Evolutionary conservation across 1,139 yeast species (phyloP).

Genomic region (Pichia sp.): DNA sequence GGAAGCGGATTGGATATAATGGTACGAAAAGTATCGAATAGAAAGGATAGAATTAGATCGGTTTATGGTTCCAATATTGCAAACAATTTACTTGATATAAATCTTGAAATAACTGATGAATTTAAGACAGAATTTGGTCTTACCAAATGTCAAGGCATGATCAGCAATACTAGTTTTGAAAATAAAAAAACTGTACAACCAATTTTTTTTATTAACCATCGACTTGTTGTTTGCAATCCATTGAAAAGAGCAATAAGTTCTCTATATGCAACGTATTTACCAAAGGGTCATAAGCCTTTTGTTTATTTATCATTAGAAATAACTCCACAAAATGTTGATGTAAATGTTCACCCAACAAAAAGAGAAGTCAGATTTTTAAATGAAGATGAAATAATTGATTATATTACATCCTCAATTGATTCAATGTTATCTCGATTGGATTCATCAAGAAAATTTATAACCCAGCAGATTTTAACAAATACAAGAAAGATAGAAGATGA

Average conservation of each 20-base stretch:
- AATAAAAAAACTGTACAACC: slow-evolving; percentile 65
- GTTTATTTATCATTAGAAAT: slow-evolving; percentile 65
- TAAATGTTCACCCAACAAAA: slow-evolving; percentile 93
- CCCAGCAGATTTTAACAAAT: slow-evolving; percentile 48
- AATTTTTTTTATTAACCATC: slow-evolving; percentile 74
- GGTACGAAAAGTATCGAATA: slow-evolving; percentile 41
- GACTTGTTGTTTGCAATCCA: slow-evolving; percentile 81
- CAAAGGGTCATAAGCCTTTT: slow-evolving; percentile 77
- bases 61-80: slow-evolving; percentile 72
- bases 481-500: slow-evolving; percentile 12
- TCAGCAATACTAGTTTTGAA: slow-evolving; percentile 66
- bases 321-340: slow-evolving; percentile 70
- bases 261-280: slow-evolving; percentile 60
- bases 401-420: slow-evolving; percentile 47
- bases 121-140: slow-evolving; percentile 38
- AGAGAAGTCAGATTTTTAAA: slow-evolving; percentile 80
- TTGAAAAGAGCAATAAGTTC: slow-evolving; percentile 62
- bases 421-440: slow-evolving; percentile 53
- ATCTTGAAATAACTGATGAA: slow-evolving; percentile 26
- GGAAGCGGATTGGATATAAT: slow-evolving; percentile 39
- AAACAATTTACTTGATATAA: slow-evolving; percentile 50
- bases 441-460: slow-evolving; percentile 59
- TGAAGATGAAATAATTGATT: slow-evolving; percentile 80
- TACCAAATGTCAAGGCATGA: slow-evolving; percentile 46
- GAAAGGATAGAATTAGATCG: slow-evolving; percentile 62